phyloP scores from a whole-genome alignment of 208 protist genomes.

The Wallacemonas sp. region DNA sequence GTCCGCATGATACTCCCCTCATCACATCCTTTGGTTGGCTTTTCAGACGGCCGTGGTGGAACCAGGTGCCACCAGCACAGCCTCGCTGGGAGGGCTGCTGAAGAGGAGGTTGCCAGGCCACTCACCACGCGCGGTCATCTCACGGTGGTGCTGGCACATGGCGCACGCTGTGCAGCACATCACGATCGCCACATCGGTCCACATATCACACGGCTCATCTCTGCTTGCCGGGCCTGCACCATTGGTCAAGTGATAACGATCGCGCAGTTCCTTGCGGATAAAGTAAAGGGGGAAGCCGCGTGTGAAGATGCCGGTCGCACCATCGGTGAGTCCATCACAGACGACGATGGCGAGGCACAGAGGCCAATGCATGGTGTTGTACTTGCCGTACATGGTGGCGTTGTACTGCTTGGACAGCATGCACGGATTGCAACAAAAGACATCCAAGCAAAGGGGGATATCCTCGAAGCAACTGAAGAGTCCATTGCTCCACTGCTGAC shows the following conservation, averaged over 20 bases:
- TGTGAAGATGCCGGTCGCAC: background rate
- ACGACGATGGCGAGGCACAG: constrained; percentile 18
- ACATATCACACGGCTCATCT: constrained; percentile 14
- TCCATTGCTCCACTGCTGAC: constrained; percentile 24
- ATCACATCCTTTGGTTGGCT: background rate
- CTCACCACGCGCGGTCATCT: constrained; percentile 40
- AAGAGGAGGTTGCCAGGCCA: constrained; percentile 39
- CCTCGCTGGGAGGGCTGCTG: background rate
- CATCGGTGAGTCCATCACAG: constrained; percentile 18
- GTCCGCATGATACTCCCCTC: background rate
- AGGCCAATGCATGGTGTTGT: constrained; percentile 18
- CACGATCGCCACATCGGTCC: constrained; percentile 13
- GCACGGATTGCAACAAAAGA: constrained; percentile 23
- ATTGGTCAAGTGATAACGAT: constrained; percentile 27
- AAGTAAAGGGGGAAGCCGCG: constrained; percentile 14
- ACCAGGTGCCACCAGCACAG: background rate
- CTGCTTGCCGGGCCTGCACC: background rate
- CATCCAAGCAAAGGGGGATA: constrained; percentile 18
- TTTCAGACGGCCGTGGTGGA: background rate
- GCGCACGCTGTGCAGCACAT: constrained; percentile 29
- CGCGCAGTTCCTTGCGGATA: constrained; percentile 25
- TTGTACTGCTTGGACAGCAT: constrained; percentile 34
- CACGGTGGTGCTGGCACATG: constrained; percentile 46
- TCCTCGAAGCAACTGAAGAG: constrained; percentile 23
- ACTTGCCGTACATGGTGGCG: constrained; percentile 15